A percentile compares a stretch with the other conserved stretches of the same genome.
phyloP scores from a whole-genome alignment of 768 basidiomycete genomes.

The Mycena belliarum region DNA sequence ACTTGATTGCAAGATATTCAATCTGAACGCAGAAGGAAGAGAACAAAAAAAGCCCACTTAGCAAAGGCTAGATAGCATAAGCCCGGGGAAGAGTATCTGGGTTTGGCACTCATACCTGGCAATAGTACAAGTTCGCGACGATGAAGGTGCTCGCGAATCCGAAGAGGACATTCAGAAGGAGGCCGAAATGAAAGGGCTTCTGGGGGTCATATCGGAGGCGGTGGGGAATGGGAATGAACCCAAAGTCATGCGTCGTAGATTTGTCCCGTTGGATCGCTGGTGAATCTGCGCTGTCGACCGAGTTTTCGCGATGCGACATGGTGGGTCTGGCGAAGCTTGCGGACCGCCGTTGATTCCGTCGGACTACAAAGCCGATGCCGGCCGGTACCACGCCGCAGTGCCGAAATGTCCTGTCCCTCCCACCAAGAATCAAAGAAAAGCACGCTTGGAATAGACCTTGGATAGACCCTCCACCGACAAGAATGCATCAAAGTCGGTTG shows the following conservation, averaged over 20 bases:
- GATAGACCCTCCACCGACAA: no score
- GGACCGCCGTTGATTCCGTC: neutral
- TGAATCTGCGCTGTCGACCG: neutral
- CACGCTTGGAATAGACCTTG: no score
- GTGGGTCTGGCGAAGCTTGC: neutral
- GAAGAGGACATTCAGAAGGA: slow-evolving; percentile 57
- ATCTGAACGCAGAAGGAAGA: no score
- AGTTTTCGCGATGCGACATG: neutral
- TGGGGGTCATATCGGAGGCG: slow-evolving; percentile 52
- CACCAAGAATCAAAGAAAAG: no score
- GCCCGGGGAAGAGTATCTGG: neutral
- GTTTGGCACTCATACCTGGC: slow-evolving; percentile 38
- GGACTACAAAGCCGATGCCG: neutral
- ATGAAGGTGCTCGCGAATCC: slow-evolving; percentile 64
- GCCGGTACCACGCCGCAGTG: no score
- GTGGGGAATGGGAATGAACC: slow-evolving; percentile 64
- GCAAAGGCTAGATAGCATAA: slow-evolving; percentile 47
- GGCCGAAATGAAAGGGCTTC: slow-evolving; percentile 52
- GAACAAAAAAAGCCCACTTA: no score
- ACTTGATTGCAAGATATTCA: slow-evolving; percentile 27
- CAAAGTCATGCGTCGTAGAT: slow-evolving; percentile 44
- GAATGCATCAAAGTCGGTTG: no score
- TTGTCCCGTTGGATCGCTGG: neutral
- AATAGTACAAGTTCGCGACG: slow-evolving; percentile 81
- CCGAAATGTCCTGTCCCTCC: no score